Conservation (phyloP, 2,329 filamentous ascomycete genomes). For the Ceratocystis diversiconidia region DNA sequence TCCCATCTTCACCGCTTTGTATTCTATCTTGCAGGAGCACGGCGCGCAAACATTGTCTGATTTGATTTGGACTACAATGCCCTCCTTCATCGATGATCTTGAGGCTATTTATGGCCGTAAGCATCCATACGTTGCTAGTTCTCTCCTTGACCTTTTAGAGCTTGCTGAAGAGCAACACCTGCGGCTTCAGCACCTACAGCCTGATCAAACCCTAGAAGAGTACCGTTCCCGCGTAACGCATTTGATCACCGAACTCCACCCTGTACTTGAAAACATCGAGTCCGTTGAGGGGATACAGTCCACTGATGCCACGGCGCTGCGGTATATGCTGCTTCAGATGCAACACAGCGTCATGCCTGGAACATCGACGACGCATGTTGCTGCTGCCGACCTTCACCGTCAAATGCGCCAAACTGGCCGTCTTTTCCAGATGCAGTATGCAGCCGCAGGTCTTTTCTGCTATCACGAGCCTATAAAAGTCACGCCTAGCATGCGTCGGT, state of each 20-base stretch:
- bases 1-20: slow-evolving; percentile 31
- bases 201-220: slow-evolving; percentile 24
- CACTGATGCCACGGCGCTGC: slow-evolving; percentile 27
- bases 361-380: slow-evolving; percentile 26
- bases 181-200: slow-evolving; percentile 2
- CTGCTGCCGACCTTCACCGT: slow-evolving; percentile 28
- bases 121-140: slow-evolving; percentile 31
- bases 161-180: slow-evolving; percentile 10
- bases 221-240: slow-evolving; percentile 29
- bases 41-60: slow-evolving; percentile 31
- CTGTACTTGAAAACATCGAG: slow-evolving; percentile 27
- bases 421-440: slow-evolving; percentile 27
- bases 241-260: slow-evolving; percentile 28
- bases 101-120: slow-evolving; percentile 32
- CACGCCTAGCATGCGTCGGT: slow-evolving; percentile 32
- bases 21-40: slow-evolving; percentile 34
- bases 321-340: slow-evolving; percentile 31
- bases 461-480: slow-evolving; percentile 33
- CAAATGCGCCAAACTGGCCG: slow-evolving; percentile 26
- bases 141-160: slow-evolving; percentile 19
- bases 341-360: slow-evolving; percentile 27
- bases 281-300: slow-evolving; percentile 25
- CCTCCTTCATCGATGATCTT: slow-evolving; percentile 31
- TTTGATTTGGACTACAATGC: slow-evolving; percentile 30
- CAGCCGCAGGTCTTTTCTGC: slow-evolving; percentile 29